Evolutionary conservation across 495 filamentous ascomycete genomes (phyloP).

Genomic region (Xylaria sp.): DNA sequence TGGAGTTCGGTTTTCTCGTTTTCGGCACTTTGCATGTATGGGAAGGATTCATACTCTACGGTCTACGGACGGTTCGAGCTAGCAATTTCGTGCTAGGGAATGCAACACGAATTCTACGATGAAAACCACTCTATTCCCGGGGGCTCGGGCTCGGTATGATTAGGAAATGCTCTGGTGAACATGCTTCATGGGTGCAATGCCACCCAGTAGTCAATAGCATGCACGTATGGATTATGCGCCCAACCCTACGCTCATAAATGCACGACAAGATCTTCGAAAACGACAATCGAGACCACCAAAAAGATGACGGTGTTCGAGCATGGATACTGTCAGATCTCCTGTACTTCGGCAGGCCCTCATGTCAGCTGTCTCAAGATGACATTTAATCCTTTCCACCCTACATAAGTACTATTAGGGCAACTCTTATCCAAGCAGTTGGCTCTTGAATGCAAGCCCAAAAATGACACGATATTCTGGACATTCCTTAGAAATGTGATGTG

Average conservation of each 20-base stretch:
- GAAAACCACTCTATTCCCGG: slow-evolving; percentile 34
- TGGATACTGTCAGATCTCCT: not conserved
- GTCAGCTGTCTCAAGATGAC: slow-evolving; percentile 5
- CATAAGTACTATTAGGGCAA: slow-evolving; percentile 1
- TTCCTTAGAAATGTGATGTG: slow-evolving; percentile 6
- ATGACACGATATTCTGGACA: not conserved
- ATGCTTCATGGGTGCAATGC: slow-evolving; percentile 16
- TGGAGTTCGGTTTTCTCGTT: slow-evolving; percentile 46
- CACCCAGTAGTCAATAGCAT: slow-evolving; percentile 1
- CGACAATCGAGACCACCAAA: slow-evolving; percentile 12
- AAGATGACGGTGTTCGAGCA: not conserved
- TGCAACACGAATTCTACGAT: slow-evolving; percentile 46
- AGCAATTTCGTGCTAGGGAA: slow-evolving; percentile 47
- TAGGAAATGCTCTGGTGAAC: slow-evolving; percentile 25
- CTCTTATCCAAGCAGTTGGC: slow-evolving; percentile 13
- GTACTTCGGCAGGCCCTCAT: not conserved
- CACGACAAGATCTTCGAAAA: slow-evolving; percentile 10
- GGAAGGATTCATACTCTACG: slow-evolving; percentile 47
- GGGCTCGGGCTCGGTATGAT: slow-evolving; percentile 25
- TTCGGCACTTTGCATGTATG: slow-evolving; percentile 47
- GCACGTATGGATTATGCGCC: slow-evolving; percentile 9
- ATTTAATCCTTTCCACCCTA: slow-evolving; percentile 2
- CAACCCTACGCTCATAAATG: slow-evolving; percentile 8
- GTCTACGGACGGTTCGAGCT: slow-evolving; percentile 47
- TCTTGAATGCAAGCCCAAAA: slow-evolving; percentile 13